phyloP scores from a whole-genome alignment of 1,139 yeast species.

The Candida gigantensis region DNA sequence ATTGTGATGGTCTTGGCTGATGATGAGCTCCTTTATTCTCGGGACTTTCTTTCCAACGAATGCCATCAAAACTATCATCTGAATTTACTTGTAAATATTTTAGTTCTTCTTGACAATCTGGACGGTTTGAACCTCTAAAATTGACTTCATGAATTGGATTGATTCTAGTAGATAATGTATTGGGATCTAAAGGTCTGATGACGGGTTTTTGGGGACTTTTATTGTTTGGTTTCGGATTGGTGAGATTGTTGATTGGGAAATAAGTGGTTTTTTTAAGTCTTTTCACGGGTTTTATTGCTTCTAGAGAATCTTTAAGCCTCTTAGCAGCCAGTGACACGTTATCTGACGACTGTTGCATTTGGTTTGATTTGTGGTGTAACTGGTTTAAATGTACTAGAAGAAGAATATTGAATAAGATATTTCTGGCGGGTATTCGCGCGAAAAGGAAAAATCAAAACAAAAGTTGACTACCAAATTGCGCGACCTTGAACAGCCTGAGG shows the following conservation, averaged over 20 bases:
- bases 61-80: conserved; percentile 50
- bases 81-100: conserved; percentile 32
- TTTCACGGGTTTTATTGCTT: conserved; percentile 16
- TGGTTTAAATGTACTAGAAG: no score
- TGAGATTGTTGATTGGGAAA: conserved; percentile 35
- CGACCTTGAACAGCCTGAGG: no score
- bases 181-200: conserved; percentile 11
- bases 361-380: no score
- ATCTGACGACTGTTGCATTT: no score
- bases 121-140: background rate
- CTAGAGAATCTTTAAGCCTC: conserved; percentile 4
- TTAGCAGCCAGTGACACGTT: background rate
- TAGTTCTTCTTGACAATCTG: conserved; percentile 5
- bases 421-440: no score
- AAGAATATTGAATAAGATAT: no score
- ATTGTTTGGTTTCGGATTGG: conserved; percentile 1
- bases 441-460: no score
- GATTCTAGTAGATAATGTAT: conserved; percentile 6
- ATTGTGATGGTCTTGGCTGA: conserved; percentile 13
- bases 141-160: conserved; percentile 12
- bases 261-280: conserved; percentile 34
- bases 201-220: background rate
- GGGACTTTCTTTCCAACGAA: conserved; percentile 44
- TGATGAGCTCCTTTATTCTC: conserved; percentile 2
- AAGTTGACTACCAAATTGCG: no score